phyloP scores from a whole-genome alignment of 2,329 filamentous ascomycete genomes.

The Nigrograna mackinnonii region DNA sequence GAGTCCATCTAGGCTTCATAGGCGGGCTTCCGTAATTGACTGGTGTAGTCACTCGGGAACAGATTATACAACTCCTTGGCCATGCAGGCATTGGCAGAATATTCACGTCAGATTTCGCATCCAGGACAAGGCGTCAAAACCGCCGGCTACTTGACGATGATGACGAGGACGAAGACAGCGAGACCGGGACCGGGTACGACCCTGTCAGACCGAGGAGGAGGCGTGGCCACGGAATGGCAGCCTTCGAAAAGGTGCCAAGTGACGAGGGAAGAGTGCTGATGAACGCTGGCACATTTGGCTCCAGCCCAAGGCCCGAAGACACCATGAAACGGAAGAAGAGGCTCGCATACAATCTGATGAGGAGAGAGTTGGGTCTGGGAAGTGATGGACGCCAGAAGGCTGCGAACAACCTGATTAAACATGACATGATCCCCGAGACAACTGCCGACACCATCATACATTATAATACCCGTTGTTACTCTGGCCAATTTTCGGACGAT shows the following conservation, averaged over 20 bases:
- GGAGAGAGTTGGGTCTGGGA: constrained; percentile 78
- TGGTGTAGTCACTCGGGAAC: constrained; percentile 49
- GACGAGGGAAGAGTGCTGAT: constrained; percentile 77
- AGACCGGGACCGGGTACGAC: constrained; percentile 41
- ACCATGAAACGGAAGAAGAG: constrained; percentile 62
- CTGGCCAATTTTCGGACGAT: constrained; percentile 94
- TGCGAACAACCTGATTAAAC: constrained; percentile 69
- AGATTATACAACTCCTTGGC: constrained; percentile 60
- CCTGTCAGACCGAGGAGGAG: constrained; percentile 42
- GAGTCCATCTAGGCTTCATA: constrained; percentile 14
- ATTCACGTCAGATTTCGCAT: constrained; percentile 42
- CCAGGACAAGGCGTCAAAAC: constrained; percentile 17
- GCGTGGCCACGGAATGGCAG: constrained; percentile 51
- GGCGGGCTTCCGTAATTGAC: constrained; percentile 3
- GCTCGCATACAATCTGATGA: constrained; percentile 72
- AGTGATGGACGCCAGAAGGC: constrained; percentile 60
- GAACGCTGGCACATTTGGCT: constrained; percentile 79
- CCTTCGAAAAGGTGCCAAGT: constrained; percentile 83
- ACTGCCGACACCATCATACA: constrained; percentile 85
- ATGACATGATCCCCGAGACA: constrained; percentile 77
- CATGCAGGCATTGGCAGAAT: constrained; percentile 57
- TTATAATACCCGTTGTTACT: constrained; percentile 85
- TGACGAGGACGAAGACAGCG: constrained; percentile 42
- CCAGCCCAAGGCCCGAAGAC: constrained; percentile 58
- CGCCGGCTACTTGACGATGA: constrained; percentile 35